Base-by-base conservation (phyloP, 2,329 filamentous ascomycete species). In the Beauveria bassiana region DNA sequence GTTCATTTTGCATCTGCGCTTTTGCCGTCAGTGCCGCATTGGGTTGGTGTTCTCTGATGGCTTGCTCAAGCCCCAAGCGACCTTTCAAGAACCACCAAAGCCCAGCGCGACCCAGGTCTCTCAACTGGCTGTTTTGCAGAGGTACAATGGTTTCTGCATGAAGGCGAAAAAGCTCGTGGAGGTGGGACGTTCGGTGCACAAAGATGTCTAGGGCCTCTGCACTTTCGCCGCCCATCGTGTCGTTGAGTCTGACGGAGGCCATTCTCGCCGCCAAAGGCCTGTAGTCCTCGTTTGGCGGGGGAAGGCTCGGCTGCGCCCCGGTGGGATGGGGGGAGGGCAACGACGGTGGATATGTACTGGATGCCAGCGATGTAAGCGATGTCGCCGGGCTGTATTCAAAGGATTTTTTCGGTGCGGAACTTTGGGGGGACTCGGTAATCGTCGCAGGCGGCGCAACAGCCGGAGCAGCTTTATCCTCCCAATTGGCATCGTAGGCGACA, bases 71-170 rank as follows among this genome's bases (percentile, higher is more conserved):
- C 10, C 86, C 86, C 69, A 87, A 84, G 64, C 92, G 86, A 22
- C 92, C 93, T 66, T 85, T 88, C 51, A 96, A 71, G 69, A 96
- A 96, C 93, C 93, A 97, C 93, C 93, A 97, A 0, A 90, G 78
- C 3, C 86, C 87, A 26, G 86, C 87, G 62, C 90, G 83, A 10
- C 88, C 79, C 77, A 93, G 88, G 63, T 91, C 85, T 52, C 81
- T 79, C 0, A 88, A 79, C 0, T 85, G 78, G 56, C 84, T 87
- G 34, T 82, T 80, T 61, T 84, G 79, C 5, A 92, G 71, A 0
- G 90, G 86, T 64, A 84, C 86, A 34, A 87, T 79, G 38, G 86
- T 83, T 71, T 96, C 90, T 0, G 91, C 87, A 62, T 93, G 90
- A 49, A 93, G 74, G 43, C 86, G 81, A 70, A 96, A 96, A 3